A percentile compares a stretch with the other conserved stretches of the same genome.
Evolutionary conservation across 768 basidiomycete species (phyloP).

Genomic region (Tephrocybe sp.): DNA sequence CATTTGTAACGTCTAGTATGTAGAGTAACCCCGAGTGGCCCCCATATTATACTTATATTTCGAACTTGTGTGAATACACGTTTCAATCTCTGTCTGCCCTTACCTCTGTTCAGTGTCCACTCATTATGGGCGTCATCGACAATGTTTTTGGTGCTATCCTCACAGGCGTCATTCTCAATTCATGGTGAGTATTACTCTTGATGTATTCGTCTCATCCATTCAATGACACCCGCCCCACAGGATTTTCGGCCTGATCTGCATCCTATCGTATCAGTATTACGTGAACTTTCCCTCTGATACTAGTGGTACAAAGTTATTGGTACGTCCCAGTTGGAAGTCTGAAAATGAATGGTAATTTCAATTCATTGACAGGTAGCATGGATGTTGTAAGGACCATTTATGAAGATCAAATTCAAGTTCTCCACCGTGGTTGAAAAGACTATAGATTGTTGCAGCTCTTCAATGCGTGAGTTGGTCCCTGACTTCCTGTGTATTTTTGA

Average conservation of each 20-base stretch:
- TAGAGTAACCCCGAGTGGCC: too few species aligned
- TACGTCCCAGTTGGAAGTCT: neutral
- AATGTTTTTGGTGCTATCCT: neutral
- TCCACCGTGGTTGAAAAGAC: neutral
- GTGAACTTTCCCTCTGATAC: neutral
- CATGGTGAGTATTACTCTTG: neutral
- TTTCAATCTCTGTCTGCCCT: too few species aligned
- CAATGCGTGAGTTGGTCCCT: neutral
- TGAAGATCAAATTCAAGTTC: too few species aligned
- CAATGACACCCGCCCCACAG: neutral
- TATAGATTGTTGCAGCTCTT: neutral
- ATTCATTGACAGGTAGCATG: neutral
- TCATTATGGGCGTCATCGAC: neutral
- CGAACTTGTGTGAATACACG: too few species aligned
- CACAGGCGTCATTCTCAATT: neutral
- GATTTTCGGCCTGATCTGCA: constrained; percentile 1
- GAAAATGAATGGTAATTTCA: neutral
- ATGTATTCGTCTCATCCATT: neutral
- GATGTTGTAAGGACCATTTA: neutral
- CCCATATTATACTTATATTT: too few species aligned
- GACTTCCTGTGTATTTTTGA: too few species aligned
- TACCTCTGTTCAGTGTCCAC: too few species aligned
- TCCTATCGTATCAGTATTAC: neutral
- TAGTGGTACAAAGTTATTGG: neutral
- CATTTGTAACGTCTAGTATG: too few species aligned